phyloP scores from a whole-genome alignment of 2,329 filamentous ascomycete species.

The Aquanectria penicillioides region DNA sequence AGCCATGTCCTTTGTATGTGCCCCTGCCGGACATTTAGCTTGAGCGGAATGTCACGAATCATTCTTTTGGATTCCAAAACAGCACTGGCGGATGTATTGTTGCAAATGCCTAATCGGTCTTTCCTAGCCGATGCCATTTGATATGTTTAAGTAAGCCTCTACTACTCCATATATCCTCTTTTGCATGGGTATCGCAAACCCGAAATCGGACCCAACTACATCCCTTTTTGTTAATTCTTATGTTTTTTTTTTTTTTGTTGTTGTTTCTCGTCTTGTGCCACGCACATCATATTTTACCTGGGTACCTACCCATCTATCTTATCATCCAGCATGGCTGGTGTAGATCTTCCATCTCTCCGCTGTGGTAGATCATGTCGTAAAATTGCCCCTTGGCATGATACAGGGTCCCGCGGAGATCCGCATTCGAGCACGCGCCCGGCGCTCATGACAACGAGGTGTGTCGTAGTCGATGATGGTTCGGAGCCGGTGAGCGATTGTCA shows the following conservation, averaged over 20 bases:
- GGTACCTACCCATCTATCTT: background rate
- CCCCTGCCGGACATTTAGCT: too few species aligned
- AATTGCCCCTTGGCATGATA: conserved; percentile 58
- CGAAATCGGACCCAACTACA: too few species aligned
- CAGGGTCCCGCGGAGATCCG: conserved; percentile 58
- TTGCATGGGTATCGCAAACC: too few species aligned
- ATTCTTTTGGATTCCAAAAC: too few species aligned
- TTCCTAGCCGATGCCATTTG: too few species aligned
- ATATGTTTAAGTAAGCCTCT: too few species aligned
- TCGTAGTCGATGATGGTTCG: conserved; percentile 70
- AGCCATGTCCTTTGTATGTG: too few species aligned
- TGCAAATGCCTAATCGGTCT: too few species aligned
- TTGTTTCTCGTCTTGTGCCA: background rate
- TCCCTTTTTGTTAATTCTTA: background rate
- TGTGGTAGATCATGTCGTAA: conserved; percentile 65
- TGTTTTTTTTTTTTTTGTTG: background rate
- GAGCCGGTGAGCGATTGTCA: conserved; percentile 68
- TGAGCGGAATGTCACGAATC: too few species aligned
- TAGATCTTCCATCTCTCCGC: conserved; percentile 61
- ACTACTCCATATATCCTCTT: too few species aligned
- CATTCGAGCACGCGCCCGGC: conserved; percentile 64
- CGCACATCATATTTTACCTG: too few species aligned
- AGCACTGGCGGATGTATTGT: too few species aligned
- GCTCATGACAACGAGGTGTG: conserved; percentile 65
- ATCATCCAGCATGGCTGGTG: conserved; percentile 47